These are phyloP conservation scores for Naganishia albida DNA, from an alignment of 1,284 basidiomycete species.

Conservation along the genomic window DNA sequence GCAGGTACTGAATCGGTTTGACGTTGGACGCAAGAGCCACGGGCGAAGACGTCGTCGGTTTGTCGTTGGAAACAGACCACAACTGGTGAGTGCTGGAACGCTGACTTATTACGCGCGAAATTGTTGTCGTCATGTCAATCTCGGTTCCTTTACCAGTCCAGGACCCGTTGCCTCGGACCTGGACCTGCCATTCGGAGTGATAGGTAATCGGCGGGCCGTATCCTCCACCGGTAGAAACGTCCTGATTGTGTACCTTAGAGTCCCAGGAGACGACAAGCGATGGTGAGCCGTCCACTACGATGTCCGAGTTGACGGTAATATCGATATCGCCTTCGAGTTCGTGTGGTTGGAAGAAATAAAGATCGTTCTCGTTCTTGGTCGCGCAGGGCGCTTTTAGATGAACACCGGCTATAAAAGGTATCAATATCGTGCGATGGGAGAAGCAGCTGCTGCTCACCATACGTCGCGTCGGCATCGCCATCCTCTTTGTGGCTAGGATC, in stretches of 20 bases:
- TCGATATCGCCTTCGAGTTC: background rate
- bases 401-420: background rate
- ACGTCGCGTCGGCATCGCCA: background rate
- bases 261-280: background rate
- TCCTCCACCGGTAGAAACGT: background rate
- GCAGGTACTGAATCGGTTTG: conserved; percentile 3
- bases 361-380: background rate
- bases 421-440: background rate
- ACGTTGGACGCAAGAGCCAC: background rate
- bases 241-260: background rate
- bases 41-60: background rate
- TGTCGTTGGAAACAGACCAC: background rate
- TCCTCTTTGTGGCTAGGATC: background rate
- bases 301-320: background rate
- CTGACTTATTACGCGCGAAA: background rate
- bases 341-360: background rate
- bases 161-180: background rate
- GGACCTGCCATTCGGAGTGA: background rate
- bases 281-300: background rate
- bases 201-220: background rate
- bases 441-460: background rate
- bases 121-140: background rate
- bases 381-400: background rate
- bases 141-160: background rate
- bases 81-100: background rate